These are phyloP conservation scores for Pyricularia grisea DNA, from an alignment of 2,329 filamentous ascomycete species.

Conservation along the genomic window DNA sequence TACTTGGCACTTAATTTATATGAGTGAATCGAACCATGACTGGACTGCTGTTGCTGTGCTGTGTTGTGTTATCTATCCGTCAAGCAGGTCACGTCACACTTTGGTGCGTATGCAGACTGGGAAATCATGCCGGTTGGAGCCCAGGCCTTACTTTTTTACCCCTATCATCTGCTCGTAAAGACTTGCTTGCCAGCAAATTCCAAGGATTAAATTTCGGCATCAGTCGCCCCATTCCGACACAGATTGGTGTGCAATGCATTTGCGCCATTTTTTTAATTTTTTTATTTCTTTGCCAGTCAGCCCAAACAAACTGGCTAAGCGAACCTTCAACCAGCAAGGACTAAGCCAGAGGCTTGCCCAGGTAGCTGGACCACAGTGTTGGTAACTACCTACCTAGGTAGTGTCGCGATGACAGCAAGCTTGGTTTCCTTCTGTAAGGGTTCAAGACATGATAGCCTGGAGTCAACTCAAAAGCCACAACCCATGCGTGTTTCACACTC, in stretches of 20 bases:
- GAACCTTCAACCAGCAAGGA: not conserved
- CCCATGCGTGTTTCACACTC: not conserved
- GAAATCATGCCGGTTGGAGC: not conserved
- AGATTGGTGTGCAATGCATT: not conserved
- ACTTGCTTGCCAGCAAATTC: not conserved
- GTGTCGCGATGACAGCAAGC: not conserved
- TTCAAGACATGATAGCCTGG: not conserved
- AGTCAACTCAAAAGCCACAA: not conserved
- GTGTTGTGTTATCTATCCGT: too few species aligned
- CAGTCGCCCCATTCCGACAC: not conserved
- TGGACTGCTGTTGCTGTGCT: too few species aligned
- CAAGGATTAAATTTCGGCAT: not conserved
- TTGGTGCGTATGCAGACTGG: not conserved
- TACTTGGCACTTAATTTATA: not conserved
- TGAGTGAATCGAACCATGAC: not conserved
- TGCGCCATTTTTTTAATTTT: not conserved
- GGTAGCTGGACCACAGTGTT: not conserved
- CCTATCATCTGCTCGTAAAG: not conserved
- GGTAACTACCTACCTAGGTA: too few species aligned
- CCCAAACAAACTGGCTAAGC: not conserved
- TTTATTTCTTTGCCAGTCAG: not conserved
- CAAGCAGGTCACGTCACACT: not conserved
- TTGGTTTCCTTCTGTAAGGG: not conserved
- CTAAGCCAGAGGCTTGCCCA: not conserved
- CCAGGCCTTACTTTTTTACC: not conserved